A percentile compares a stretch with the other conserved stretches of the same genome.
Conservation (phyloP, 257 asterid species). For the Salvia rosmarinus region DNA sequence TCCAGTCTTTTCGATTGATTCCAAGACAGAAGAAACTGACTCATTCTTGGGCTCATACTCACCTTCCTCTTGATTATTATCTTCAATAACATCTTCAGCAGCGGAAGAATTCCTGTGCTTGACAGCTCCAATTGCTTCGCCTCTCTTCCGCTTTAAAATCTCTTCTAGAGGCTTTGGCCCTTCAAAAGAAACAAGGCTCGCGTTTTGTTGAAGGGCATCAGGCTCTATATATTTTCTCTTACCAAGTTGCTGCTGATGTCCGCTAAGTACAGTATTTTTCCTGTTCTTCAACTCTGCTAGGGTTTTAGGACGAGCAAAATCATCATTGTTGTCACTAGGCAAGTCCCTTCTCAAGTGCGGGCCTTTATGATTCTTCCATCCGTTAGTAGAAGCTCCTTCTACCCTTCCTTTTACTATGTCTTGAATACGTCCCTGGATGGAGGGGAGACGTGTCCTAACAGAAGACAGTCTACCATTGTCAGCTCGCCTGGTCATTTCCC, state of each 20-base stretch:
- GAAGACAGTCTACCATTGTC: slow-evolving; percentile 47
- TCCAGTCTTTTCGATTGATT: neutral
- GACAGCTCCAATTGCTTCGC: slow-evolving; percentile 27
- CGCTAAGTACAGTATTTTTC: slow-evolving; percentile 39
- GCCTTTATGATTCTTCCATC: slow-evolving; percentile 42
- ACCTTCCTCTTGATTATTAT: neutral
- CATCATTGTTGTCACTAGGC: slow-evolving; percentile 28
- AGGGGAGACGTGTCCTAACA: slow-evolving; percentile 38
- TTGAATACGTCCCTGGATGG: slow-evolving; percentile 46
- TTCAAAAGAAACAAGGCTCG: slow-evolving; percentile 49
- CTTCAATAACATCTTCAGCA: neutral
- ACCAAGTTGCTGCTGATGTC: slow-evolving; percentile 43
- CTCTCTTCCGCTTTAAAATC: slow-evolving; percentile 63
- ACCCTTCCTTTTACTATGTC: slow-evolving; percentile 55
- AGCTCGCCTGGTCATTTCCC: slow-evolving; percentile 42
- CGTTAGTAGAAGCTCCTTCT: slow-evolving; percentile 41
- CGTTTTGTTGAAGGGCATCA: slow-evolving; percentile 39
- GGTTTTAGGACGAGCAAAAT: slow-evolving; percentile 57
- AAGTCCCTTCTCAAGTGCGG: slow-evolving; percentile 41
- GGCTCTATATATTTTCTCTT: slow-evolving; percentile 46
- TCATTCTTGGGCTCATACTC: neutral
- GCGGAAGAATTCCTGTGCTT: neutral
- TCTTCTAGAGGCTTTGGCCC: slow-evolving; percentile 68
- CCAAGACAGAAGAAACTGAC: neutral
- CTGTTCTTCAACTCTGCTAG: slow-evolving; percentile 54